Evolutionary conservation across 2,329 filamentous ascomycete genomes (phyloP).

Genomic region (Pestalotiopsis sp.): DNA sequence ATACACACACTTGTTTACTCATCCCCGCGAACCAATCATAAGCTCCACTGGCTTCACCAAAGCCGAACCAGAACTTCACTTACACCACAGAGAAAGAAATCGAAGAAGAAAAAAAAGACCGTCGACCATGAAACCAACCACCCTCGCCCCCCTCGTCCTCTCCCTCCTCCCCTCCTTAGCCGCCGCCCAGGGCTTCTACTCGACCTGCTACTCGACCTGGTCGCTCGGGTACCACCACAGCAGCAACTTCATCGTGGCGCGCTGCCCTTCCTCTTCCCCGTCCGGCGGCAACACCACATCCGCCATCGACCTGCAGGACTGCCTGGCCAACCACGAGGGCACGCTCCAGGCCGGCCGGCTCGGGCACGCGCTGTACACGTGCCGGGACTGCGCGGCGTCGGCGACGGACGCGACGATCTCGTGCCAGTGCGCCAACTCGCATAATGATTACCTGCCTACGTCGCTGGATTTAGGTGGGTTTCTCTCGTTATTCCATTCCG

Average conservation of each 20-base stretch:
- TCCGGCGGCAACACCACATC: not conserved
- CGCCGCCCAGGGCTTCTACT: conserved; percentile 5
- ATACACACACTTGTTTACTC: no score
- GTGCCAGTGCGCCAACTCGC: conserved; percentile 12
- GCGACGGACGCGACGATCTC: not conserved
- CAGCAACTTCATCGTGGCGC: conserved; percentile 1
- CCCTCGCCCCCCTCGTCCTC: not conserved
- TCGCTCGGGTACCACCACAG: conserved; percentile 6
- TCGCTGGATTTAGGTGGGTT: conserved; percentile 10
- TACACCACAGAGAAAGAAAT: not conserved
- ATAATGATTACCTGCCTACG: not conserved
- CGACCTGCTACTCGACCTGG: not conserved
- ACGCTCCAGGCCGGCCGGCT: not conserved
- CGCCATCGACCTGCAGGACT: conserved; percentile 9
- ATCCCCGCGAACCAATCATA: no score
- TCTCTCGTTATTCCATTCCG: not conserved
- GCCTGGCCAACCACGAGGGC: conserved; percentile 10
- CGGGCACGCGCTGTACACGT: conserved; percentile 14
- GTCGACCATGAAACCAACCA: not conserved
- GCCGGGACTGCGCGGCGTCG: conserved; percentile 4
- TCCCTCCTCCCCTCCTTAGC: not conserved
- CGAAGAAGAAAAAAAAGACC: not conserved
- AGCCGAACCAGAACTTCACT: no score
- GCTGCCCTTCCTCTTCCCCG: not conserved
- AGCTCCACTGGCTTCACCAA: no score